A percentile compares a stretch with the other conserved stretches of the same genome.
phyloP scores from a whole-genome alignment of 129 eudicot species.

The Lactuca sativa region DNA sequence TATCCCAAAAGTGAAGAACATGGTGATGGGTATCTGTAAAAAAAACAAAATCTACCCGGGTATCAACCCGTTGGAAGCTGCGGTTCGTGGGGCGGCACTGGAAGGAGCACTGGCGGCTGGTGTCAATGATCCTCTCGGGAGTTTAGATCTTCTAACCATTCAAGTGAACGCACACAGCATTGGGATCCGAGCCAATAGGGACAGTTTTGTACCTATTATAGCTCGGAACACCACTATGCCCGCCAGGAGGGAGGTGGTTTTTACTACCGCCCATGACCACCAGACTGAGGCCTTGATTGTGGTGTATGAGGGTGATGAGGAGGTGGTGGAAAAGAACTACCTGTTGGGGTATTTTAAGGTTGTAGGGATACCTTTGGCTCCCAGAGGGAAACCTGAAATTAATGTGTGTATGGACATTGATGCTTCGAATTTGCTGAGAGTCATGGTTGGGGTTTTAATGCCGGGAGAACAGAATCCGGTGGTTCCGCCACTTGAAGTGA shows the following conservation, averaged over 20 bases:
- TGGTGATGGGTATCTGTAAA: slow-evolving; percentile 42
- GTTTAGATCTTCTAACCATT: slow-evolving; percentile 68
- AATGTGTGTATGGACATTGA: slow-evolving; percentile 77
- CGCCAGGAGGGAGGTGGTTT: slow-evolving; percentile 56
- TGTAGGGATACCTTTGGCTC: slow-evolving; percentile 66
- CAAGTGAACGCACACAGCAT: slow-evolving; percentile 73
- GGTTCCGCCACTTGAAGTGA: slow-evolving; percentile 55
- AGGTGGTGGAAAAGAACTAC: slow-evolving; percentile 48
- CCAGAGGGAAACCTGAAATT: slow-evolving; percentile 75
- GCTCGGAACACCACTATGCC: slow-evolving; percentile 63
- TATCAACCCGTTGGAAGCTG: slow-evolving; percentile 70
- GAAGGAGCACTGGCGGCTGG: slow-evolving; percentile 94
- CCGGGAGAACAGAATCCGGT: slow-evolving; percentile 43
- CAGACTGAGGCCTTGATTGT: slow-evolving; percentile 67
- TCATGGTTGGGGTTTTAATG: slow-evolving; percentile 58
- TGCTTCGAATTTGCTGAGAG: slow-evolving; percentile 63
- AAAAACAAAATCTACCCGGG: slow-evolving; percentile 44
- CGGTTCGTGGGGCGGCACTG: slow-evolving; percentile 82
- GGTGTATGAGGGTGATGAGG: slow-evolving; percentile 72
- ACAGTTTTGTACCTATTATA: slow-evolving; percentile 58
- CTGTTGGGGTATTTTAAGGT: slow-evolving; percentile 71
- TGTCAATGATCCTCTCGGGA: slow-evolving; percentile 70
- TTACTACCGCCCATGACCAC: slow-evolving; percentile 73
- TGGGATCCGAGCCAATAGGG: slow-evolving; percentile 60
- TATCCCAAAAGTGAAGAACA: slow-evolving; percentile 53